Base-by-base conservation (phyloP, 78 protist genomes). In the Tieghemostelium lacteum region DNA sequence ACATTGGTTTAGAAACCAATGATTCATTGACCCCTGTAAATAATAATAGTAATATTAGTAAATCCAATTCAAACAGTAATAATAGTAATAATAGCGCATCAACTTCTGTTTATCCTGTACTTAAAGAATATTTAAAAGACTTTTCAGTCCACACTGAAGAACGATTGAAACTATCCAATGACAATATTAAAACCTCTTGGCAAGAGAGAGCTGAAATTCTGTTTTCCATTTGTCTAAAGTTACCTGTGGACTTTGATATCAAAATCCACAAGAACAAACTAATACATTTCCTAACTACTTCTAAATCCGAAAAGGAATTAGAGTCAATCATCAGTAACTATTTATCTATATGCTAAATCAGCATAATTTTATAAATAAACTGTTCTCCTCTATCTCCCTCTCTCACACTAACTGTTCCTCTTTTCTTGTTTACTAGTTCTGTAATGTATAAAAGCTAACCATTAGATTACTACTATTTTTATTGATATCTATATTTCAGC, bases 161-260 rank as follows among this genome's bases (percentile, higher is more conserved):
- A 34, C 61, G 34, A 50, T 33, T 42, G 37, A 75, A 64, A 55
- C 2, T 10, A 31, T 22, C 6, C 4, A 50, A 75, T 63, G 50
- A 52, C 29, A 28, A 42, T 42, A 42, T 40, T 42, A 65, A 65
- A 31, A 75, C 86, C 22, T 63, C 74, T 49, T 75, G 86, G 86
- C 74, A 75, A 75, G 86, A 75, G 63, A 62, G 42, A 24, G 86
- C 86, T 39, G 72, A 63, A 45, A 75, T n/a, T n/a, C n/a, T n/a
- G n/a, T n/a, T n/a, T n/a, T n/a, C n/a, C n/a, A n/a, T n/a, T n/a
- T n/a, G n/a, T n/a, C n/a, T n/a, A n/a, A n/a, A n/a, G n/a, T n/a
- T n/a, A n/a, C n/a, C n/a, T n/a, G n/a, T n/a, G n/a, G n/a, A n/a
- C n/a, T 75, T 75, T 58, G 54, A 75, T 33, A n/a, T 20, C 14